Conservation (phyloP, 129 eudicot species). For the Flaveria brownii region DNA sequence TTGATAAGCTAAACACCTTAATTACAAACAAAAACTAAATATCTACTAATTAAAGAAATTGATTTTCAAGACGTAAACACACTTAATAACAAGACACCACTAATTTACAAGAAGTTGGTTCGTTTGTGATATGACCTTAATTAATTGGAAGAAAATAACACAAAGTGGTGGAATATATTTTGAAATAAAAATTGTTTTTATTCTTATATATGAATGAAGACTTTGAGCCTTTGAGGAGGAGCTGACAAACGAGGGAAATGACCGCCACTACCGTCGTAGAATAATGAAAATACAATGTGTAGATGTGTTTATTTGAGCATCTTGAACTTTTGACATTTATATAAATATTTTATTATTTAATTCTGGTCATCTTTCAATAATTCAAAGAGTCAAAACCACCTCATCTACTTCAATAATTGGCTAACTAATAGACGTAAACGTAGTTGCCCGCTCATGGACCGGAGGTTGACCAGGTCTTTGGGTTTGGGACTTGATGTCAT, state of each 20-base stretch:
- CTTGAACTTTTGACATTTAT: slow-evolving; percentile 5
- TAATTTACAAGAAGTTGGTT: not conserved
- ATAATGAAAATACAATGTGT: not conserved
- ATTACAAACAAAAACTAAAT: too few relatives aligned
- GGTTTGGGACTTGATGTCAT: too few relatives aligned
- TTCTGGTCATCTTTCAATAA: not conserved
- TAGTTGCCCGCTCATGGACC: not conserved
- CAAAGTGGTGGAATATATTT: not conserved
- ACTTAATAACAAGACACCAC: too few relatives aligned
- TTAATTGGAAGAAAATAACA: too few relatives aligned
- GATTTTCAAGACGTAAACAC: too few relatives aligned
- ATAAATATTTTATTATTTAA: not conserved
- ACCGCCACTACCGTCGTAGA: slow-evolving; percentile 7
- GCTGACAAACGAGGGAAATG: not conserved
- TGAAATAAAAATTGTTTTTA: not conserved
- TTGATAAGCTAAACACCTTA: too few relatives aligned
- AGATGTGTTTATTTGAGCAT: not conserved
- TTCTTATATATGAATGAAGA: slow-evolving; percentile 1
- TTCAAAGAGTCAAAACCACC: not conserved
- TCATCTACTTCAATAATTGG: too few relatives aligned
- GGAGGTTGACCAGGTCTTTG: too few relatives aligned
- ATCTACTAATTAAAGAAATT: too few relatives aligned
- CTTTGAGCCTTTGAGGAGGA: not conserved
- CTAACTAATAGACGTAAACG: too few relatives aligned
- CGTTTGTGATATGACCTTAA: not conserved